phyloP scores from a whole-genome alignment of 1,284 basidiomycete genomes.

The Ganoderma resinaceum region DNA sequence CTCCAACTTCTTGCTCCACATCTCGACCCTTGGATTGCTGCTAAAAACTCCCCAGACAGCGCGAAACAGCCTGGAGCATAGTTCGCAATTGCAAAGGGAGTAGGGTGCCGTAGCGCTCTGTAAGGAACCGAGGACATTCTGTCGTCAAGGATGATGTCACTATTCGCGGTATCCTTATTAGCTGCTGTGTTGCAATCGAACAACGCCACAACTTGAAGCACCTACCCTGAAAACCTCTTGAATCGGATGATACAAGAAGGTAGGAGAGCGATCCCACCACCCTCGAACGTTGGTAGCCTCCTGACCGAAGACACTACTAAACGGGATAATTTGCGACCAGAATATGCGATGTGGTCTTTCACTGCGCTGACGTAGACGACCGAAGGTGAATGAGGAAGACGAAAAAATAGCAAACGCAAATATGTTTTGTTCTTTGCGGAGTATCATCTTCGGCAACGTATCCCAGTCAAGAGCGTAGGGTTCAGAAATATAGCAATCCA shows the following conservation, averaged over 20 bases:
- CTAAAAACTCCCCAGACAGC: background rate
- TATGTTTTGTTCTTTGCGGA: background rate
- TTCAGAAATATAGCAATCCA: background rate
- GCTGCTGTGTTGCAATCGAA: background rate
- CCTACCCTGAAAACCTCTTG: too few species aligned
- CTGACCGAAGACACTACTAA: too few species aligned
- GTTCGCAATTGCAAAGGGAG: background rate
- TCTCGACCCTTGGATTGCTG: too few species aligned
- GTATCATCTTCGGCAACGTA: background rate
- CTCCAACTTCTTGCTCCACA: background rate
- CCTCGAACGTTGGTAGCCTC: background rate
- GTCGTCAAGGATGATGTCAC: background rate
- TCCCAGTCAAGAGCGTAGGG: background rate
- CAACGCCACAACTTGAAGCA: too few species aligned
- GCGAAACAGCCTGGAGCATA: too few species aligned
- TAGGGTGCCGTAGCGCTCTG: background rate
- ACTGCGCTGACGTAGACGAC: too few species aligned
- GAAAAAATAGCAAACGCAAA: too few species aligned
- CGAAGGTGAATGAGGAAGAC: too few species aligned
- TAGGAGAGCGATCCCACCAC: background rate
- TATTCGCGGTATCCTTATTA: background rate
- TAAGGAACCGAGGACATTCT: background rate
- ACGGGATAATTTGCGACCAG: too few species aligned
- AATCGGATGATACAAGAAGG: background rate
- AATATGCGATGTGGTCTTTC: too few species aligned